These are phyloP conservation scores for Fusarium dimerum DNA, from an alignment of 2,329 filamentous ascomycete species.

Conservation along the genomic window DNA sequence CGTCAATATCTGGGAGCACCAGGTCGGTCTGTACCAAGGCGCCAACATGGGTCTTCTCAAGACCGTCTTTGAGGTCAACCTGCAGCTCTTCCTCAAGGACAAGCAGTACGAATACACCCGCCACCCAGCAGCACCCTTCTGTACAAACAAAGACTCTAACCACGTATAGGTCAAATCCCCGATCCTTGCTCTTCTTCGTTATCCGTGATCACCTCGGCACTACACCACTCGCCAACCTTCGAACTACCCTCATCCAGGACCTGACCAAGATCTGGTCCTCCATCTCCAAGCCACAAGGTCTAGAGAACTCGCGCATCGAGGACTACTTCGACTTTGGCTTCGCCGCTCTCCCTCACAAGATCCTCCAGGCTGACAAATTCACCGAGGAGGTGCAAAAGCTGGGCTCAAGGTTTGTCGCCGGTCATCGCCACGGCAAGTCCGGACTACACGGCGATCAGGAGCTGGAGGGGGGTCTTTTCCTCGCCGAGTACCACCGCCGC, in stretches of 20 bases:
- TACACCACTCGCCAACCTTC: slow-evolving; percentile 86
- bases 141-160: slow-evolving; percentile 19
- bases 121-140: slow-evolving; percentile 33
- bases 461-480: slow-evolving; percentile 77
- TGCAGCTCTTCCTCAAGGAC: slow-evolving; percentile 96
- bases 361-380: slow-evolving; percentile 92
- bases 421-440: slow-evolving; percentile 69
- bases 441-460: slow-evolving; percentile 68
- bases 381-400: slow-evolving; percentile 76
- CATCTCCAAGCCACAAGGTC: slow-evolving; percentile 84
- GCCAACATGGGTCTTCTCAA: slow-evolving; percentile 99
- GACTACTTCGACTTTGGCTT: slow-evolving; percentile 99
- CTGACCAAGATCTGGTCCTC: slow-evolving; percentile 89
- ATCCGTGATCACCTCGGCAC: slow-evolving; percentile 95
- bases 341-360: slow-evolving; percentile 93
- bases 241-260: slow-evolving; percentile 87
- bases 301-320: slow-evolving; percentile 86
- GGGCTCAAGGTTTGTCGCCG: slow-evolving; percentile 78
- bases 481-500: slow-evolving; percentile 91
- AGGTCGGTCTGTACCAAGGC: slow-evolving; percentile 96
- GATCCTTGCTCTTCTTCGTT: slow-evolving; percentile 96
- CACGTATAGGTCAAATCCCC: slow-evolving; percentile 69
- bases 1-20: slow-evolving; percentile 99
- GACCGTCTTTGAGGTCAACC: slow-evolving; percentile 98
- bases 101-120: slow-evolving; percentile 62